Conservation (phyloP, 768 basidiomycete genomes). For the Leccinum olivaceopallidum region DNA sequence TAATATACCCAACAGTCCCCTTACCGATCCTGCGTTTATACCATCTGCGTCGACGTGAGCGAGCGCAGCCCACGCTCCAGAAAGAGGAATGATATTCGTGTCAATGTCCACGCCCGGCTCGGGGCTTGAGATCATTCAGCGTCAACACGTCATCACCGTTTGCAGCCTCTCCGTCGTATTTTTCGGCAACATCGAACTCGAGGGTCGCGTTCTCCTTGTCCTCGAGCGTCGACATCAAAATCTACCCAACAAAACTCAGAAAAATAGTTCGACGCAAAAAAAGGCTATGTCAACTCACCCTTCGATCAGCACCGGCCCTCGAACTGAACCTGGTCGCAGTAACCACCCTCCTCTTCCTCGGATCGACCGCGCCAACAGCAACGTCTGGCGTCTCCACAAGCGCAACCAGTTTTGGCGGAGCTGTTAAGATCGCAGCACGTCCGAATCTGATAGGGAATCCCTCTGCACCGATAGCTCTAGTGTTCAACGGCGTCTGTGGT, state of each 20-base stretch:
- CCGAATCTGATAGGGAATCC: slow-evolving; percentile 56
- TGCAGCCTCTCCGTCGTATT: slow-evolving; percentile 14
- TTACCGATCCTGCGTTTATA: slow-evolving; percentile 37
- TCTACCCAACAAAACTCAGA: slow-evolving; percentile 40
- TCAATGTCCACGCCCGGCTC: slow-evolving; percentile 59
- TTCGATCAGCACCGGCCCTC: slow-evolving; percentile 75
- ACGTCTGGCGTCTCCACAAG: slow-evolving; percentile 87
- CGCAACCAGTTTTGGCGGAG: slow-evolving; percentile 81
- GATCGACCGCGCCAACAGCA: slow-evolving; percentile 87
- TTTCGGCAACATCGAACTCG: slow-evolving; percentile 25
- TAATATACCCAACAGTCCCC: slow-evolving; percentile 60
- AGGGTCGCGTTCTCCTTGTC: slow-evolving; percentile 43
- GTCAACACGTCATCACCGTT: slow-evolving; percentile 1
- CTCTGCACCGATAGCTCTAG: slow-evolving; percentile 26
- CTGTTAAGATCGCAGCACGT: slow-evolving; percentile 73
- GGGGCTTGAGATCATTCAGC: slow-evolving; percentile 15
- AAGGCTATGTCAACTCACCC: slow-evolving; percentile 48
- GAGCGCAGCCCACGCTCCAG: slow-evolving; percentile 76
- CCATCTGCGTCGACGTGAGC: slow-evolving; percentile 41
- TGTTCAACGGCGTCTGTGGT: slow-evolving; percentile 30
- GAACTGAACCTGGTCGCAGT: slow-evolving; percentile 89
- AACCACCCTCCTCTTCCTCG: slow-evolving; percentile 78
- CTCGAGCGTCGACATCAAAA: slow-evolving; percentile 81
- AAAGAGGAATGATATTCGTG: slow-evolving; percentile 61
- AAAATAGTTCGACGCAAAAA: background rate